Percentiles rank a stretch among this genome's conserved stretches.
These are phyloP conservation scores for Coemansia furcata DNA, from an alignment of 192 early-diverging fungal species.

Conservation along the genomic window DNA sequence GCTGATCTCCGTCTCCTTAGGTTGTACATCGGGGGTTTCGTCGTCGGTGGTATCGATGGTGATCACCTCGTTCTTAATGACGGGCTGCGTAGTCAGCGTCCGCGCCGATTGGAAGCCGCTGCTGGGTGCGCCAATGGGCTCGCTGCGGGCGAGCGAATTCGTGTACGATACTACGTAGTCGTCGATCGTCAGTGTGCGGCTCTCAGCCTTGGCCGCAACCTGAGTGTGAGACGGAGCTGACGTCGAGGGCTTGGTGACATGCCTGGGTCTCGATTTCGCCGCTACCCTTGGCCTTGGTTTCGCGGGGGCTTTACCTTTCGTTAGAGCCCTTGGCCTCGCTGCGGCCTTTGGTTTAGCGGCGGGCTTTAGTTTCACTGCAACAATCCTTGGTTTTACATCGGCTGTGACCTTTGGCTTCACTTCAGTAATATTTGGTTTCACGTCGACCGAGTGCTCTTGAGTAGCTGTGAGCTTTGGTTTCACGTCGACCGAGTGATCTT, in stretches of 20 bases:
- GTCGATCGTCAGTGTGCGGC: conserved; percentile 21
- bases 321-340: background rate
- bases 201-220: background rate
- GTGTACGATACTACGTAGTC: conserved; percentile 43
- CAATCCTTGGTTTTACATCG: too few species aligned
- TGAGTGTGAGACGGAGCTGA: background rate
- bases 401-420: too few species aligned
- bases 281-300: background rate
- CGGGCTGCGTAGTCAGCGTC: background rate
- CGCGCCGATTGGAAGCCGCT: conserved; percentile 5
- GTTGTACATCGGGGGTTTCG: background rate
- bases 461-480: too few species aligned
- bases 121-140: background rate
- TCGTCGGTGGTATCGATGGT: background rate
- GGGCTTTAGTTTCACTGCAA: too few species aligned
- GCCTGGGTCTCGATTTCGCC: background rate
- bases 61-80: background rate
- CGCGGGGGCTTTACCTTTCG: background rate
- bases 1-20: background rate
- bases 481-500: background rate
- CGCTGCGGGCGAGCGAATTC: background rate
- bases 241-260: background rate
- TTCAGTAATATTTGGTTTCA: too few species aligned
- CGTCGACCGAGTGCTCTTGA: too few species aligned
- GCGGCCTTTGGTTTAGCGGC: background rate